phyloP scores from a whole-genome alignment of 345 rosid species.

The Moricandia moricandioides region DNA sequence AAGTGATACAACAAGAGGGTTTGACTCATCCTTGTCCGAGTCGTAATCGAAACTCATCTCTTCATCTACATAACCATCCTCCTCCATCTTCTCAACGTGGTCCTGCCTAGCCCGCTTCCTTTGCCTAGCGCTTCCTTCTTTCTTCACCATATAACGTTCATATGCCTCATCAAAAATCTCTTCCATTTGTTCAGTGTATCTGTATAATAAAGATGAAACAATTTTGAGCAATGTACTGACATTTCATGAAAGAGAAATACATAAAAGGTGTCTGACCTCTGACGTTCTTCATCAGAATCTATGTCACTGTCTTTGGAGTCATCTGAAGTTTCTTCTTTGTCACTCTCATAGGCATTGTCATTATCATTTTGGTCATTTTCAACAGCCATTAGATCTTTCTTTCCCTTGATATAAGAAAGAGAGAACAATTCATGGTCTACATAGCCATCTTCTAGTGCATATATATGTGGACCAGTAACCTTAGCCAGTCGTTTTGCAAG shows the following conservation, averaged over 20 bases:
- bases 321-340: constrained; percentile 51
- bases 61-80: constrained; percentile 55
- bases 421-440: constrained; percentile 77
- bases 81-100: constrained; percentile 72
- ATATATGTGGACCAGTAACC: constrained; percentile 77
- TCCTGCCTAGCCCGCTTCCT: constrained; percentile 76
- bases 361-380: constrained; percentile 57
- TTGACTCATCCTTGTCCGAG: constrained; percentile 72
- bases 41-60: constrained; percentile 35
- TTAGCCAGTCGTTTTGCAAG: constrained; percentile 74
- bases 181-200: constrained; percentile 79
- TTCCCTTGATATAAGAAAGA: constrained; percentile 90
- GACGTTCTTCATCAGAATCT: constrained; percentile 83
- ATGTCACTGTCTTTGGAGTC: constrained; percentile 52
- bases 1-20: constrained; percentile 78
- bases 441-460: constrained; percentile 83
- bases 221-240: constrained; percentile 3
- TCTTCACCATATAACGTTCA: constrained; percentile 46
- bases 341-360: constrained; percentile 42
- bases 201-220: constrained; percentile 31
- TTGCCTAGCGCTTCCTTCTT: constrained; percentile 74
- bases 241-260: no score
- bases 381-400: constrained; percentile 76
- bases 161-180: constrained; percentile 55
- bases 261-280: constrained; percentile 41